Conservation (phyloP, 371 early-diverging fungal species). For the Mucor mucedo region DNA sequence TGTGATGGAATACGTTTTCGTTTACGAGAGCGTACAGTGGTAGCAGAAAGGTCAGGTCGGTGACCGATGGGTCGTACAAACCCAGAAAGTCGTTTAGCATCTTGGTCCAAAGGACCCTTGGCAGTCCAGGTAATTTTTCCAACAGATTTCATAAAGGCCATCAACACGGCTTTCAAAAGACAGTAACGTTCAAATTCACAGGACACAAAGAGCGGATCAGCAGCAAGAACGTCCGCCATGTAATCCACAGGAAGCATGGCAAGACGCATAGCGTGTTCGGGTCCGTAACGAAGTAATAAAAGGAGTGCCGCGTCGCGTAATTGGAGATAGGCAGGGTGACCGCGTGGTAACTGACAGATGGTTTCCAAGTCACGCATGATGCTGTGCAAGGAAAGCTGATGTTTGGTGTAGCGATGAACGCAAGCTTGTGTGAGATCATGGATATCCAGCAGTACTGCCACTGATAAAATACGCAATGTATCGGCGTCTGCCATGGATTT, state of each 20-base stretch:
- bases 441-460: constrained; percentile 45
- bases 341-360: constrained; percentile 48
- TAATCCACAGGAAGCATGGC: constrained; percentile 50
- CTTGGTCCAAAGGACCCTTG: constrained; percentile 45
- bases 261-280: constrained; percentile 37
- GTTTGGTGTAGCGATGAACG: constrained; percentile 36
- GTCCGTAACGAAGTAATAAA: constrained; percentile 44
- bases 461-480: constrained; percentile 39
- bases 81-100: constrained; percentile 48
- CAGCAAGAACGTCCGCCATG: constrained; percentile 53
- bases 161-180: constrained; percentile 37
- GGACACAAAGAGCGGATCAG: constrained; percentile 45
- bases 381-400: constrained; percentile 40
- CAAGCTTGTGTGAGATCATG: constrained; percentile 46
- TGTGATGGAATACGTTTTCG: constrained; percentile 50
- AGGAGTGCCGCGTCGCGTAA: constrained; percentile 47
- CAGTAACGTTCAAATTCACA: constrained; percentile 49
- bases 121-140: constrained; percentile 51
- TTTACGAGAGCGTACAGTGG: constrained; percentile 35
- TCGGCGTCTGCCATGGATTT: constrained; percentile 36
- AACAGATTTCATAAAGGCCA: constrained; percentile 48
- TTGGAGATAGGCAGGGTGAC: constrained; percentile 38
- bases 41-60: constrained; percentile 21
- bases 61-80: constrained; percentile 30
- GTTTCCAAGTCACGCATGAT: constrained; percentile 51